These are phyloP conservation scores for Saccharomycopsis fermentans DNA, from an alignment of 805 yeast genomes.

Conservation along the genomic window DNA sequence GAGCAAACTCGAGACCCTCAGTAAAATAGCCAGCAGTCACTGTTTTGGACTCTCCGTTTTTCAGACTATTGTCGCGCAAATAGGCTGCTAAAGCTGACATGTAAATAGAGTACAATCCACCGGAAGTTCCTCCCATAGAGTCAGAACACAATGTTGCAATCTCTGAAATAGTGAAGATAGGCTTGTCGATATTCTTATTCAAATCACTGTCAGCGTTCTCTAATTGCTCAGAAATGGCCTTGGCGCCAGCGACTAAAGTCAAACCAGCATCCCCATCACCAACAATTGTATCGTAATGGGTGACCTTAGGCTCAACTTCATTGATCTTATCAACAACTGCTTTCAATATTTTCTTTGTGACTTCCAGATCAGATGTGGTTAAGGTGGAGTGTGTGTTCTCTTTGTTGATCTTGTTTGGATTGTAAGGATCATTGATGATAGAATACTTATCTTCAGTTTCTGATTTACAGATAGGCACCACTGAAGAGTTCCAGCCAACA, in stretches of 20 bases:
- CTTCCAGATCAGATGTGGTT: constrained; percentile 21
- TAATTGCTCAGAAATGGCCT: constrained; percentile 52
- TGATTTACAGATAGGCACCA: constrained; percentile 19
- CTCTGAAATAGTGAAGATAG: constrained; percentile 23
- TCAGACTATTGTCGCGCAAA: constrained; percentile 22
- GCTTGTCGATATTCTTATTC: constrained; percentile 43
- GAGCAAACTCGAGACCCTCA: constrained; percentile 43
- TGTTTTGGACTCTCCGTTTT: constrained; percentile 20
- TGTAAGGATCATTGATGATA: constrained; percentile 6
- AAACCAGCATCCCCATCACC: constrained; percentile 99
- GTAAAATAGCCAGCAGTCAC: constrained; percentile 33
- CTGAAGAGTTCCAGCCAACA: constrained; percentile 57
- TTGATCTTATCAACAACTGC: constrained; percentile 44
- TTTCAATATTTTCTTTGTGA: constrained; percentile 29
- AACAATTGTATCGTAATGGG: constrained; percentile 75
- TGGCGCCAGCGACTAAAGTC: constrained; percentile 74
- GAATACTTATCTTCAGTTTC: constrained; percentile 24
- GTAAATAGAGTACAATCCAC: constrained; percentile 83
- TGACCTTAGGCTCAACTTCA: constrained; percentile 71
- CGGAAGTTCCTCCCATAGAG: constrained; percentile 97
- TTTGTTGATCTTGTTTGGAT: constrained; percentile 11
- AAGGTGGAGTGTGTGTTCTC: constrained; percentile 1
- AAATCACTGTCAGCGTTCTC: constrained; percentile 31
- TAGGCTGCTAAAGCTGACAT: constrained; percentile 64
- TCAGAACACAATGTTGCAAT: constrained; percentile 78